A percentile compares a stretch with the other conserved stretches of the same genome.
These are phyloP conservation scores for Trichosporon ovoides DNA, from an alignment of 1,284 basidiomycete species.

Conservation along the genomic window DNA sequence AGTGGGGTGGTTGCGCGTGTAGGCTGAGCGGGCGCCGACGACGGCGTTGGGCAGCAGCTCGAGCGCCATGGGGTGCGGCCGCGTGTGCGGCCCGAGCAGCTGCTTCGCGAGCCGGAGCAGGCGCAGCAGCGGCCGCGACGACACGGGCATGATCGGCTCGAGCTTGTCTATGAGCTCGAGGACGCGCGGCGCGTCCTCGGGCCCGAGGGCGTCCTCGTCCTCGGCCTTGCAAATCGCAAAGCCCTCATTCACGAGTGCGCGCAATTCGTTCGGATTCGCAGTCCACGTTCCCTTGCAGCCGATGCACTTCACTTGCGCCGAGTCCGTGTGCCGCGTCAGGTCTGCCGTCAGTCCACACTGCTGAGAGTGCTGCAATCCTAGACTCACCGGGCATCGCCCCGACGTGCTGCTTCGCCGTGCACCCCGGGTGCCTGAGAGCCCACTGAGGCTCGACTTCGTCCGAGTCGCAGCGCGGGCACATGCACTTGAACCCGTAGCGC, in stretches of 20 bases:
- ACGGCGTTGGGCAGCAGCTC: constrained; percentile 57
- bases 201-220: constrained; percentile 53
- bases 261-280: constrained; percentile 52
- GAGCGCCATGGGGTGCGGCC: constrained; percentile 46
- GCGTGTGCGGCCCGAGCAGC: constrained; percentile 30
- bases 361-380: background rate
- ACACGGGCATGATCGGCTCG: constrained; percentile 61
- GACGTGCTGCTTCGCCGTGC: constrained; percentile 13
- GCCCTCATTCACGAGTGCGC: constrained; percentile 60
- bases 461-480: constrained; percentile 58
- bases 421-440: constrained; percentile 45
- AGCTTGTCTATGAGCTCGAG: constrained; percentile 59
- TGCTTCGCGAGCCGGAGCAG: constrained; percentile 59
- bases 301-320: constrained; percentile 1
- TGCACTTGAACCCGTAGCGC: constrained; percentile 76
- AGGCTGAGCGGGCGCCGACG: constrained; percentile 57
- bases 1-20: constrained; percentile 68
- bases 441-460: constrained; percentile 61
- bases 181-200: constrained; percentile 60
- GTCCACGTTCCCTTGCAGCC: constrained; percentile 56
- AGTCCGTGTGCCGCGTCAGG: constrained; percentile 5
- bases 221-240: constrained; percentile 68
- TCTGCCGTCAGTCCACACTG: constrained; percentile 13
- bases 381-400: constrained; percentile 31
- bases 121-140: constrained; percentile 69